A percentile compares a stretch with the other conserved stretches of the same genome.
Evolutionary conservation across 192 early-diverging fungal genomes (phyloP).

Genomic region (Lobosporangium transversale): DNA sequence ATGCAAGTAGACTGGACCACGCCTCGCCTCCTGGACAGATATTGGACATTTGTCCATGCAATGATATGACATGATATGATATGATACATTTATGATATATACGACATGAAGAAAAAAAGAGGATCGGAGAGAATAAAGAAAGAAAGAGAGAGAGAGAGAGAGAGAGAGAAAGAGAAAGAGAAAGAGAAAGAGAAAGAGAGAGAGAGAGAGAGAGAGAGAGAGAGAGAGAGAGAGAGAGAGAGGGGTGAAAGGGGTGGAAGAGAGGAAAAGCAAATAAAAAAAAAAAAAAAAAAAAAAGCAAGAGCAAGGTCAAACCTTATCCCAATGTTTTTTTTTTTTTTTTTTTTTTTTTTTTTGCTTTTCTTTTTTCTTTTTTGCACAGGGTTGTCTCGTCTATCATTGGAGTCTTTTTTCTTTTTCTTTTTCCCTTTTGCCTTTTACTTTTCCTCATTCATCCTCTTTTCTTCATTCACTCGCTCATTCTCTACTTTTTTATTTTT

Average conservation of each 20-base stretch:
- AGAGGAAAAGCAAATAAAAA: slow-evolving; percentile 18
- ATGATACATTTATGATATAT: too few species aligned
- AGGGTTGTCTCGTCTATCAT: not conserved
- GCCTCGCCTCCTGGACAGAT: too few species aligned
- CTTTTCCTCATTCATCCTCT: not conserved
- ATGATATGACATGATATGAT: not conserved
- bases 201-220: slow-evolving; percentile 6
- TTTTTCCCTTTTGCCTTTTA: slow-evolving; percentile 1
- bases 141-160: slow-evolving; percentile 16
- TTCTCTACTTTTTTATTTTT: not conserved
- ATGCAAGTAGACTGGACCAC: not conserved
- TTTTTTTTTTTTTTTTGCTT: slow-evolving; percentile 19
- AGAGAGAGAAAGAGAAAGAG: not conserved
- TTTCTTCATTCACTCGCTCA: not conserved
- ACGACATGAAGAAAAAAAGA: too few species aligned
- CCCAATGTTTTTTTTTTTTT: slow-evolving; percentile 17
- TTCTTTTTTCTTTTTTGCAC: not conserved
- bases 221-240: not conserved
- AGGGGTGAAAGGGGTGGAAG: not conserved
- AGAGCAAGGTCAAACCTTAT: slow-evolving; percentile 22
- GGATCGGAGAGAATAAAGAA: not conserved
- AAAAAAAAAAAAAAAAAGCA: not conserved
- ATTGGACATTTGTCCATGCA: too few species aligned
- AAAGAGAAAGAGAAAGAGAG: slow-evolving; percentile 4
- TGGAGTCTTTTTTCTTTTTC: slow-evolving; percentile 2